Conservation (phyloP, 805 yeast species). For the Pichia ethanolica region DNA sequence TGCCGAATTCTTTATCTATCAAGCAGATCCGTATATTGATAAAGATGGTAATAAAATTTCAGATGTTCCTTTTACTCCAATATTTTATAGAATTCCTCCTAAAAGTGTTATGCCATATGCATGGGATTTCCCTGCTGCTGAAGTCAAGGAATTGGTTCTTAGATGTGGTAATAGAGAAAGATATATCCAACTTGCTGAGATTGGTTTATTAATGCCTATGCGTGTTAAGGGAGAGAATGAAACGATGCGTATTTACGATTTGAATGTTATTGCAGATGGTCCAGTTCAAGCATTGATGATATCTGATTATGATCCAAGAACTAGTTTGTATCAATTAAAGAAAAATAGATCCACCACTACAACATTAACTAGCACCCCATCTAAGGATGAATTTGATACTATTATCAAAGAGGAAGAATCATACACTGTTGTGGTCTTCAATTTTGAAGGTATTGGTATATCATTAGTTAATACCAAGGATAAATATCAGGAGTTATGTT, state of each 20-base stretch:
- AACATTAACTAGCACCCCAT: slow-evolving; percentile 1
- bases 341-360: slow-evolving; percentile 28
- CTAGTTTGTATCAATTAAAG: slow-evolving; percentile 61
- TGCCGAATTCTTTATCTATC: slow-evolving; percentile 78
- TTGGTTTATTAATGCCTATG: slow-evolving; percentile 87
- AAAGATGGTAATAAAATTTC: slow-evolving; percentile 56
- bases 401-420: slow-evolving; percentile 47
- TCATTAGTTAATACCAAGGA: slow-evolving; percentile 65
- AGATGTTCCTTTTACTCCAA: slow-evolving; percentile 61
- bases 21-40: slow-evolving; percentile 64
- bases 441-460: slow-evolving; percentile 79
- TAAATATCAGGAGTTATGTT: slow-evolving; percentile 64
- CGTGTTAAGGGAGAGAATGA: slow-evolving; percentile 32
- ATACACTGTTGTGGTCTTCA: slow-evolving; percentile 46
- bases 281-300: slow-evolving; percentile 85
- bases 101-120: slow-evolving; percentile 96
- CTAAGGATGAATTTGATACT: slow-evolving; percentile 46
- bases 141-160: slow-evolving; percentile 69
- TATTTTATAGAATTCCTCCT: slow-evolving; percentile 75
- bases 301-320: slow-evolving; percentile 70
- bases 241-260: slow-evolving; percentile 52
- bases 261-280: slow-evolving; percentile 94
- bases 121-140: slow-evolving; percentile 94
- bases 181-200: slow-evolving; percentile 80
- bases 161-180: slow-evolving; percentile 69